Base-by-base conservation (phyloP, 139 green algal genomes). In the Volvox africanus region DNA sequence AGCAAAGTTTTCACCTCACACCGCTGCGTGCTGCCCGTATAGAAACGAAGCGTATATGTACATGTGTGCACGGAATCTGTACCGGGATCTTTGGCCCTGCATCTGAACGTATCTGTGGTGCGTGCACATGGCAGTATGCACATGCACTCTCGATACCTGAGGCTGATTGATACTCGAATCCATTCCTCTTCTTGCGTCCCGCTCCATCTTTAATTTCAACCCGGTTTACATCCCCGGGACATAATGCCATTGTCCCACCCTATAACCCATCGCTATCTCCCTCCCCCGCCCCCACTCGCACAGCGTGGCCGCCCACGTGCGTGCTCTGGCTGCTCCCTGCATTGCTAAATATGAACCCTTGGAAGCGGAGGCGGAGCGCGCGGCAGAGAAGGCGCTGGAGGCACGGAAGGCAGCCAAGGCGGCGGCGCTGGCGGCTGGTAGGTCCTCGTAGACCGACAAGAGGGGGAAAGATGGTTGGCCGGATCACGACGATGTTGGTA, bases 241-340 rank as follows among this genome's bases (percentile, higher is more conserved):
- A 24, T 69, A 73, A 28, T 73, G 2, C 24, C 2, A 30, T 28
- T 73, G 12, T 5, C 65, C 5, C 5, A 73, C 11, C 65, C 65
- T 30, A 24, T 12, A 6, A 73, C 50, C 80, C 18, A 61, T 35
- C 76, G 1, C 30, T 20, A 61, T 19, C 76, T 3, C 18, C 76
- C 1, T 20, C 75, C 1, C 78, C 5, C 18, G 26, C 78, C 76
- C 1, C n/a, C 75, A 24, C 78, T 32, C 18, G 26, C 78, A 26
- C 78, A 91, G 90, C 62, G 97, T 99, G 28, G 98, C 97, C 0
- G 94, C 97, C 2, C 98, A 99, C 88, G 96, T 99, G 32, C 91
- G 94, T 0, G 95, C 94, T 13, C 93, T 99, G 65, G 90, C 92
- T 5, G 94, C 96, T 20, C 84, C 88, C 37, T 92, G 97, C 88